Evolutionary conservation across 768 basidiomycete genomes (phyloP), one percentile per base, ranked within the genome.

Genomic region (Rhizopogon roseolus): DNA sequence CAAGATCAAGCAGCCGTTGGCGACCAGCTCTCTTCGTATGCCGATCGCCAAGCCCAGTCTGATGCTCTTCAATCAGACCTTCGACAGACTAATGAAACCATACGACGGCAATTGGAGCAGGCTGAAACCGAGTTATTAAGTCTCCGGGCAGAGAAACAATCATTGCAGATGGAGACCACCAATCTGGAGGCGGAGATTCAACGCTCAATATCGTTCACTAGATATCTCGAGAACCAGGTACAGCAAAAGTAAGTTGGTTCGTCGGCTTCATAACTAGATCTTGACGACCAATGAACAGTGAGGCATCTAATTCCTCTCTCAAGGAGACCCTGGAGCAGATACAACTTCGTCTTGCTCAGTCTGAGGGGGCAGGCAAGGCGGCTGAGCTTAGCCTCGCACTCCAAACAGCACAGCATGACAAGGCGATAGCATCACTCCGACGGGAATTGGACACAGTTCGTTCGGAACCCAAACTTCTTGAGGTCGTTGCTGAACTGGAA

Each of bases 371-470:
- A 6, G 73, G 76, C 36, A 85, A 85, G 60, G 72, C 79, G 9
- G 81, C 84, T 0, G 84, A 90, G 63, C 78, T 88, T 51, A 82
- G 82, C 54, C 75, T 88, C 49, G 80, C 80, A 49, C 69, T 90
- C 50, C 83, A 83, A 61, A 70, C 71, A 19, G 79, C 81, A 7
- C 86, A 90, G 52, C 84, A 86, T 54, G 84, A 85, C 55, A 82
- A 88, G 43, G 79, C 82, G 50, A 73, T 83, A 52, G 62, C 78
- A 8, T 76, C 80, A 45, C 74, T 89, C 32, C 80, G 81, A 41
- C 76, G 75, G 2, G 81, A 90, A 62, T 62, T 90, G 13, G 67
- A 74, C 3, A 67, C 72, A 37, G 70, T 87, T 8, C 76, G 74
- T 55, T 73, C 79, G 5, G 75, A 76, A 52, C 80, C 82, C 3